phyloP scores from a whole-genome alignment of 495 filamentous ascomycete genomes.

The Talaromyces adpressus region DNA sequence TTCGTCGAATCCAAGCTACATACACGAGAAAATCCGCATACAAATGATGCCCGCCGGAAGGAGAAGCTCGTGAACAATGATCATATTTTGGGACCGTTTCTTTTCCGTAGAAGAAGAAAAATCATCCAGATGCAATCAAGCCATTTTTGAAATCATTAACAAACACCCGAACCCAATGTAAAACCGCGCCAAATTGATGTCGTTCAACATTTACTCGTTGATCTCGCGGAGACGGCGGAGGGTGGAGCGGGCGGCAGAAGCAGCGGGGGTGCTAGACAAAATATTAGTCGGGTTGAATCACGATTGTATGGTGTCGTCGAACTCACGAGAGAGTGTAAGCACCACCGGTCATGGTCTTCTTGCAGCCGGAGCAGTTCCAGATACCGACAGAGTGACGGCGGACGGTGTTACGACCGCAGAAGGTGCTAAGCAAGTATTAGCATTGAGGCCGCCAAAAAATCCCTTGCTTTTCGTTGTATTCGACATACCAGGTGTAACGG shows the following conservation, averaged over 20 bases:
- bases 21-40: constrained; percentile 9
- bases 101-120: constrained; percentile 1
- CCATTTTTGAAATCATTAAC: constrained; percentile 8
- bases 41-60: constrained; percentile 8
- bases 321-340: constrained; percentile 97
- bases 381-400: constrained; percentile 90
- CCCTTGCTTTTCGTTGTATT: not conserved
- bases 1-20: constrained; percentile 10
- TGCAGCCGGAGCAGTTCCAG: constrained; percentile 91
- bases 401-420: constrained; percentile 94
- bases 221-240: constrained; percentile 97
- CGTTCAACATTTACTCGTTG: constrained; percentile 65
- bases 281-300: constrained; percentile 13
- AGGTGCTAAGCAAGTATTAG: constrained; percentile 50
- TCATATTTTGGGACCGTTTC: not conserved
- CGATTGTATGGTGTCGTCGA: constrained; percentile 9
- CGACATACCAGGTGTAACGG: constrained; percentile 54
- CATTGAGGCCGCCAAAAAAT: not conserved
- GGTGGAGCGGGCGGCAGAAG: constrained; percentile 92
- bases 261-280: constrained; percentile 74
- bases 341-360: constrained; percentile 92
- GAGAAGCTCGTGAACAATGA: constrained; percentile 4
- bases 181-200: constrained; percentile 9
- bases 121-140: constrained; percentile 8
- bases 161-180: constrained; percentile 30